A percentile compares a stretch with the other conserved stretches of the same genome.
Conservation (phyloP, 345 rosid genomes). For the Eucalyptus guilfoylei region DNA sequence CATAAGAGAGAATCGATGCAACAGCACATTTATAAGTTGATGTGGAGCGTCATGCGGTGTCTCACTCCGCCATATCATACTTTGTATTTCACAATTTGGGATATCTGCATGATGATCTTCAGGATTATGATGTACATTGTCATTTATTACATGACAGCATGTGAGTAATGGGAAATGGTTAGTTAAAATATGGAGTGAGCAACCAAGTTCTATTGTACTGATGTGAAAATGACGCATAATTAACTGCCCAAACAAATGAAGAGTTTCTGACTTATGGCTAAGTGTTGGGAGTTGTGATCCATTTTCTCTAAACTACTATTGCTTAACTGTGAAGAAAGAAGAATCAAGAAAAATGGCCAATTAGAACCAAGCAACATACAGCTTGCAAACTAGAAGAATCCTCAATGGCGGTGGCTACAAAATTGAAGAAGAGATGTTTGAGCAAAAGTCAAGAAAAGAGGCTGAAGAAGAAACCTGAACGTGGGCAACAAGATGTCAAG, state of each 20-base stretch:
- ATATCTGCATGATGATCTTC: neutral
- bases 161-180: neutral
- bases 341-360: too few species aligned
- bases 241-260: neutral
- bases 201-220: neutral
- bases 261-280: neutral
- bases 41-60: neutral
- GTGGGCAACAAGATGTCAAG: too few species aligned
- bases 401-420: too few species aligned
- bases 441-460: too few species aligned
- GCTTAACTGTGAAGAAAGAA: too few species aligned
- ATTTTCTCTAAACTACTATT: too few species aligned
- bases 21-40: neutral
- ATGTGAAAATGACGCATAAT: neutral
- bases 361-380: too few species aligned
- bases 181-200: neutral
- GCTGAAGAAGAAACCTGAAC: too few species aligned
- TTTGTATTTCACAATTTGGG: neutral
- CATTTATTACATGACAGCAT: neutral
- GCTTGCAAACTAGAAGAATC: too few species aligned
- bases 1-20: neutral
- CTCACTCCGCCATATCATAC: neutral
- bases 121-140: neutral
- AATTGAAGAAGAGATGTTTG: too few species aligned
- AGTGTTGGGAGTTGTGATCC: too few species aligned